phyloP scores from a whole-genome alignment of 2,329 filamentous ascomycete genomes.

The Fusarium sp. region DNA sequence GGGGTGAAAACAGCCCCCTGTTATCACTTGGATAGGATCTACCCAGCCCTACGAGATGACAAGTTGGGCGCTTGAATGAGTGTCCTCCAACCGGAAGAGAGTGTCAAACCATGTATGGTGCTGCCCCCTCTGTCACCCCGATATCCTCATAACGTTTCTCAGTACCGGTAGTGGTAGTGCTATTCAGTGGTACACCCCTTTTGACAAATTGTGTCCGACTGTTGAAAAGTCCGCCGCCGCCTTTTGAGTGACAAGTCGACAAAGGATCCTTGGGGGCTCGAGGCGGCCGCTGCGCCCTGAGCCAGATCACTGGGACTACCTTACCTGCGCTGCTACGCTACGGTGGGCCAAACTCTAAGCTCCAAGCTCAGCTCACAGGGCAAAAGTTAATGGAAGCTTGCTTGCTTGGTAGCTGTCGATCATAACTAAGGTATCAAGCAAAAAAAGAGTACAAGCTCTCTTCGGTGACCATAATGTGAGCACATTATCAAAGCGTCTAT shows the following conservation, averaged over 20 bases:
- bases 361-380: background rate
- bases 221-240: constrained; percentile 11
- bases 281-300: constrained; percentile 37
- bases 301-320: constrained; percentile 39
- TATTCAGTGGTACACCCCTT: constrained; percentile 6
- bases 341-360: constrained; percentile 3
- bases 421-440: background rate
- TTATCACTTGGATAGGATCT: constrained; percentile 5
- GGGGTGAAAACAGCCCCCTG: constrained; percentile 1
- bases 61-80: constrained; percentile 23
- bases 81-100: constrained; percentile 16
- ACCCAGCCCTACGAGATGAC: constrained; percentile 32
- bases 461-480: background rate
- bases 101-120: background rate
- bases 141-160: background rate
- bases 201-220: constrained; percentile 22
- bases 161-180: background rate
- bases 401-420: constrained; percentile 24
- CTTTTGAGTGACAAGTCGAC: constrained; percentile 15
- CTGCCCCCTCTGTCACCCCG: constrained; percentile 7
- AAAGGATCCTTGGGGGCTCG: constrained; percentile 30
- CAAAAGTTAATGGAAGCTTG: background rate
- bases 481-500: background rate
- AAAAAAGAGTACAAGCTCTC: background rate
- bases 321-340: background rate